Conservation (phyloP, 2,329 filamentous ascomycete genomes). For the Epicoccum nigrum region DNA sequence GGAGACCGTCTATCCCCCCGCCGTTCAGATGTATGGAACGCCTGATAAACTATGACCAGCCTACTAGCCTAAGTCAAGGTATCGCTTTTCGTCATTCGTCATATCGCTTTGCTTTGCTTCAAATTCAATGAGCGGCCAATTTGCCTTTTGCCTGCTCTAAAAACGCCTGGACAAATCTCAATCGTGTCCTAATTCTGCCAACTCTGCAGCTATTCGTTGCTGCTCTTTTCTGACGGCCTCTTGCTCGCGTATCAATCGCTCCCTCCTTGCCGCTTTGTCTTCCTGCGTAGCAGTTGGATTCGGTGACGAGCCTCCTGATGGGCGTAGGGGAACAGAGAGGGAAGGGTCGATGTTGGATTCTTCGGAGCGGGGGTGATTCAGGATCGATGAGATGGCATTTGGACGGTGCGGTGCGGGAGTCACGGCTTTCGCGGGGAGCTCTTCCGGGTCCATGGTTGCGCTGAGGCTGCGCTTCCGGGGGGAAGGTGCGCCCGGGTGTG, state of each 20-base stretch:
- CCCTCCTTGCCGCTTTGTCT: slow-evolving; percentile 38
- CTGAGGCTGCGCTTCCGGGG: slow-evolving; percentile 48
- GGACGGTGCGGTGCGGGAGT: slow-evolving; percentile 39
- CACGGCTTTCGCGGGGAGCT: slow-evolving; percentile 21
- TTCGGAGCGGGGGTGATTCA: slow-evolving; percentile 37
- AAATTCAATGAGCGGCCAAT: slow-evolving; percentile 2
- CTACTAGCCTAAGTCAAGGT: neutral
- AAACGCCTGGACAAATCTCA: slow-evolving; percentile 16
- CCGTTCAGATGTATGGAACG: neutral
- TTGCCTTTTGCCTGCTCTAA: slow-evolving; percentile 1
- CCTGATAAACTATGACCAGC: neutral
- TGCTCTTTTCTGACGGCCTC: slow-evolving; percentile 41
- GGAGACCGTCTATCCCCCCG: neutral
- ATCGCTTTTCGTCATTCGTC: slow-evolving; percentile 16
- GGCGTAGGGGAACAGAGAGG: slow-evolving; percentile 30
- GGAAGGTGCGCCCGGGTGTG: slow-evolving; percentile 29
- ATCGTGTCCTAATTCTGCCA: slow-evolving; percentile 41
- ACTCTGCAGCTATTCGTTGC: slow-evolving; percentile 36
- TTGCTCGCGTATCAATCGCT: slow-evolving; percentile 39
- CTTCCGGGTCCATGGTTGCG: slow-evolving; percentile 38
- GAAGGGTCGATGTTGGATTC: slow-evolving; percentile 43
- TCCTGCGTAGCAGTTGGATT: slow-evolving; percentile 28
- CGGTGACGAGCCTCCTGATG: slow-evolving; percentile 29
- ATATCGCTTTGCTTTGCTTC: neutral
- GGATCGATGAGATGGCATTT: slow-evolving; percentile 43